These are phyloP conservation scores for Fraxinus nigra DNA, from an alignment of 305 asterid species.

Conservation along the genomic window DNA sequence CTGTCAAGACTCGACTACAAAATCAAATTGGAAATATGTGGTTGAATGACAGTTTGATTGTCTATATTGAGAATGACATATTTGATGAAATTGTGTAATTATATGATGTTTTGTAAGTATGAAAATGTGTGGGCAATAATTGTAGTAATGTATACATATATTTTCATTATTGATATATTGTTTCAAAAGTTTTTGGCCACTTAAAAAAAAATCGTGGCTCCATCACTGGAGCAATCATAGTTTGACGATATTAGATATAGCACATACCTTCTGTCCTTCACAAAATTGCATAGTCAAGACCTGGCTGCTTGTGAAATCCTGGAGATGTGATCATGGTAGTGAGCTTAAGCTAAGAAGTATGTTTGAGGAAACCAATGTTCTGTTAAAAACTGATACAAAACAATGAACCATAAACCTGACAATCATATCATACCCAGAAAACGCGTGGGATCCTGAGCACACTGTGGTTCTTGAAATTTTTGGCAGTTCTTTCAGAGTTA, in stretches of 20 bases:
- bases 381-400: conserved; percentile 6
- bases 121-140: not conserved
- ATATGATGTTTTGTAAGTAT: not conserved
- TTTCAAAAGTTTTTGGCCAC: not conserved
- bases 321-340: conserved; percentile 25
- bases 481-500: conserved; percentile 68
- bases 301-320: conserved; percentile 80
- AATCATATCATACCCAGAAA: conserved; percentile 66
- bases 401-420: conserved; percentile 20
- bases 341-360: conserved; percentile 24
- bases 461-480: conserved; percentile 54
- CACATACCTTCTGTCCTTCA: conserved; percentile 71
- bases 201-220: not conserved
- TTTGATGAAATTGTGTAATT: not conserved
- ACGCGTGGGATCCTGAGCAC: conserved; percentile 66
- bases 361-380: conserved; percentile 15
- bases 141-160: not conserved
- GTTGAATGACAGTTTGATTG: not conserved
- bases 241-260: not conserved
- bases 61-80: not conserved
- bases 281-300: conserved; percentile 91
- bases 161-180: not conserved
- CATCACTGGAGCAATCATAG: not conserved
- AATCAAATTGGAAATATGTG: not conserved
- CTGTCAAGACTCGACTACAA: not conserved